phyloP scores from a whole-genome alignment of 139 green algal species.

The Chara braunii region DNA sequence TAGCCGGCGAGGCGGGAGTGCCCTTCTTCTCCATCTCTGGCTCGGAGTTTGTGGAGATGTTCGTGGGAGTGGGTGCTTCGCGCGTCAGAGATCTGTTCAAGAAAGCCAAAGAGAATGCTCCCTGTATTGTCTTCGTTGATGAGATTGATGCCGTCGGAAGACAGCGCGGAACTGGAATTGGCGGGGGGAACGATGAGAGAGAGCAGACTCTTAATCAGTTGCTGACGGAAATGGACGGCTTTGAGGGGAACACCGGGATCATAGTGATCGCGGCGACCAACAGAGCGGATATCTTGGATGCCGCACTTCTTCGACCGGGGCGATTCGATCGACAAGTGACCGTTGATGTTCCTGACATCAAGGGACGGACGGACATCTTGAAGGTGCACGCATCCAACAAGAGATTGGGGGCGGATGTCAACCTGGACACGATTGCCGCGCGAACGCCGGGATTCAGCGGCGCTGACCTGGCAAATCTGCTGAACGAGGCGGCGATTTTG shows the following conservation, averaged over 20 bases:
- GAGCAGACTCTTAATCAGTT: conserved; percentile 82
- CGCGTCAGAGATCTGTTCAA: conserved; percentile 96
- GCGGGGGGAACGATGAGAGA: conserved; percentile 92
- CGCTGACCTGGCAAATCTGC: conserved; percentile 95
- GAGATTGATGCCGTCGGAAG: conserved; percentile 97
- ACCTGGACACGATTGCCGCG: conserved; percentile 87
- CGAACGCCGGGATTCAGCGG: conserved; percentile 88
- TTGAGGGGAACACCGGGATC: conserved; percentile 97
- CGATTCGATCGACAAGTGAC: conserved; percentile 90
- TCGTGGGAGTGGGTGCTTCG: conserved; percentile 92
- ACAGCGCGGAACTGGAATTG: conserved; percentile 84
- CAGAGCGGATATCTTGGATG: conserved; percentile 94
- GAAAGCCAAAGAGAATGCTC: conserved; percentile 97
- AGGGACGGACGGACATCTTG: conserved; percentile 88
- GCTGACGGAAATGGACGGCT: conserved; percentile 89
- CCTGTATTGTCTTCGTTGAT: conserved; percentile 99
- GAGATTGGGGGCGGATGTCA: conserved; percentile 83
- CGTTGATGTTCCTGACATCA: conserved; percentile 93
- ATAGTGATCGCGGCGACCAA: conserved; percentile 98
- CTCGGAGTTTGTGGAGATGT: conserved; percentile 99
- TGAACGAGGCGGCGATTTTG: conserved; percentile 99
- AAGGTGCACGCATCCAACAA: conserved; percentile 92
- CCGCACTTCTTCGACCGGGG: conserved; percentile 89
- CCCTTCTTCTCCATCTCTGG: conserved; percentile 98
- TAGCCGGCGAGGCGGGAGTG: conserved; percentile 89